These are phyloP conservation scores for Starmerella khaoyaiensis DNA, from an alignment of 805 yeast genomes.

Conservation along the genomic window DNA sequence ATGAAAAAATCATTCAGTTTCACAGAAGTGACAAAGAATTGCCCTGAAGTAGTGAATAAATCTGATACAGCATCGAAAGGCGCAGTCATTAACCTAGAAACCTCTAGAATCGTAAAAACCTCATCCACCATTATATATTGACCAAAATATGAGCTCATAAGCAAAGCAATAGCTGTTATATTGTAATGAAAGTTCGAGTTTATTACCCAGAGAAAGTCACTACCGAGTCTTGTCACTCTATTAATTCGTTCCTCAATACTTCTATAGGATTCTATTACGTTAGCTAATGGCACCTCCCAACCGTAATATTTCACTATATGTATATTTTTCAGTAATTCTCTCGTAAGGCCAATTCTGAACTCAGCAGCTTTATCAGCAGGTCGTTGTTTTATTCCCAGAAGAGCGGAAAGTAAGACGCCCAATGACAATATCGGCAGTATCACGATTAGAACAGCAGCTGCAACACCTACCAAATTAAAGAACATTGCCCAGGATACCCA, in stretches of 20 bases:
- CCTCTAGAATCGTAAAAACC: constrained; percentile 4
- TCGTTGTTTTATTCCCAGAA: neutral
- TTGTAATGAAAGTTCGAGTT: neutral
- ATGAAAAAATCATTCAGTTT: constrained; percentile 13
- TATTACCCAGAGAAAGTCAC: neutral
- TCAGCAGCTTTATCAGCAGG: constrained; percentile 38
- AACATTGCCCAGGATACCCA: constrained; percentile 1
- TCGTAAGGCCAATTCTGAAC: constrained; percentile 54
- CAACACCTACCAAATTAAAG: constrained; percentile 4
- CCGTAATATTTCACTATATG: constrained; percentile 75
- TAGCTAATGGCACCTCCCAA: constrained; percentile 71
- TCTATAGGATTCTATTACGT: constrained; percentile 30
- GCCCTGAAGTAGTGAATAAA: constrained; percentile 31
- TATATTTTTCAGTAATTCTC: constrained; percentile 63
- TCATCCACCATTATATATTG: constrained; percentile 1
- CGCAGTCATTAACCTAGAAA: constrained; percentile 20
- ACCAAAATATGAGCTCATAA: neutral
- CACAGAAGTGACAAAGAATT: constrained; percentile 25
- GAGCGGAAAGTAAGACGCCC: neutral
- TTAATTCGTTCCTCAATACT: neutral
- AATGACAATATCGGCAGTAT: neutral
- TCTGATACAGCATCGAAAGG: constrained; percentile 30
- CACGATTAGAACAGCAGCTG: neutral
- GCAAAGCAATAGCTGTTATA: constrained; percentile 30
- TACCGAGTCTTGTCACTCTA: neutral